phyloP scores from a whole-genome alignment of 2,329 filamentous ascomycete genomes.

The Fusarium sp. region DNA sequence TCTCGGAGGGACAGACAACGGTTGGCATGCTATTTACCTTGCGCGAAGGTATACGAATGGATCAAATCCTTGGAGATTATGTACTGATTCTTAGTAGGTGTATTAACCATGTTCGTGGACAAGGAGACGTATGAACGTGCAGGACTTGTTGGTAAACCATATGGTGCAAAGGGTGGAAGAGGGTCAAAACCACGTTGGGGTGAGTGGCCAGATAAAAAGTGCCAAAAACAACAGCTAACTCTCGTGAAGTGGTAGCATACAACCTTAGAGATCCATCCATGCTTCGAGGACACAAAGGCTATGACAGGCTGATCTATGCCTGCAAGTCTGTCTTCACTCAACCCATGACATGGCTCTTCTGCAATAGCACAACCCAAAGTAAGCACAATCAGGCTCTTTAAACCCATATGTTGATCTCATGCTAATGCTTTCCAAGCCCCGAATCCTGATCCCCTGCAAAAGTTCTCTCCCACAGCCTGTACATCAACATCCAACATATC shows the following conservation, averaged over 20 bases:
- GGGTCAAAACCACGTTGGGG: constrained; percentile 77
- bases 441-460: constrained; percentile 59
- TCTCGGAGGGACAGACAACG: constrained; percentile 79
- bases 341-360: constrained; percentile 81
- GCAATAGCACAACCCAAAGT: constrained; percentile 60
- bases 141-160: constrained; percentile 79
- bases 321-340: constrained; percentile 78
- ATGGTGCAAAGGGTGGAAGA: constrained; percentile 66
- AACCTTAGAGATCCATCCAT: constrained; percentile 80
- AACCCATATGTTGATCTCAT: neutral
- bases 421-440: constrained; percentile 53
- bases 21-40: constrained; percentile 79
- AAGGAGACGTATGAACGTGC: constrained; percentile 84
- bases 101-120: constrained; percentile 79
- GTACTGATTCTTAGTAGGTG: constrained; percentile 57
- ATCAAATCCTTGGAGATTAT: neutral
- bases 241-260: constrained; percentile 72
- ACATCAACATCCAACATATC: constrained; percentile 44
- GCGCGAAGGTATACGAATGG: constrained; percentile 64
- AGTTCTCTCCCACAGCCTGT: constrained; percentile 56
- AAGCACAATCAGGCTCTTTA: constrained; percentile 8
- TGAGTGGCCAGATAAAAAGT: constrained; percentile 53
- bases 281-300: constrained; percentile 84
- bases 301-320: constrained; percentile 80
- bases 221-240: constrained; percentile 38